Conservation (phyloP, 805 yeast genomes). For the Kodamaea sagamina region DNA sequence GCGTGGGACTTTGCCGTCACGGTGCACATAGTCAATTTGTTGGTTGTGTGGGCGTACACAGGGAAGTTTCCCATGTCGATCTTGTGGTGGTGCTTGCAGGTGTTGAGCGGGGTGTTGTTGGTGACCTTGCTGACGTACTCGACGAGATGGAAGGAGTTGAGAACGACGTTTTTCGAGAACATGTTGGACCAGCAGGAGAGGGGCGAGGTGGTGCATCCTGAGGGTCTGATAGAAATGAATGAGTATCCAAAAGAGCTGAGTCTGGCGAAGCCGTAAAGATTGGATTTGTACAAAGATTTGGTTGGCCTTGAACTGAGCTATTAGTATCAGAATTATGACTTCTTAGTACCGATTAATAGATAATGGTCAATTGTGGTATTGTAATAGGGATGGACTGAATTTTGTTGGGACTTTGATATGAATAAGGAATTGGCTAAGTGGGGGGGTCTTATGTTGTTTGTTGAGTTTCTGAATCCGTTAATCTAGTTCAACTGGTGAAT, state of each 20-base stretch:
- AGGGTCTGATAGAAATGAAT: slow-evolving; percentile 23
- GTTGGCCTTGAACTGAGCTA: too few species aligned
- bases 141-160: slow-evolving; percentile 86
- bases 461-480: too few species aligned
- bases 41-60: slow-evolving; percentile 66
- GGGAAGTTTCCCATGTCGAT: slow-evolving; percentile 67
- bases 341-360: too few species aligned
- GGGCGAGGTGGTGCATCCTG: slow-evolving; percentile 33
- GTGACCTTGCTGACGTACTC: slow-evolving; percentile 86
- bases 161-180: slow-evolving; percentile 88
- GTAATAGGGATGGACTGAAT: too few species aligned
- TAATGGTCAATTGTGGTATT: too few species aligned
- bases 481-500: too few species aligned
- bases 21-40: slow-evolving; percentile 75
- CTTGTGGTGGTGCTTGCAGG: slow-evolving; percentile 85
- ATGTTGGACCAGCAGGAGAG: slow-evolving; percentile 60
- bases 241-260: slow-evolving; percentile 14
- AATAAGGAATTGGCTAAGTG: too few species aligned
- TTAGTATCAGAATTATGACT: too few species aligned
- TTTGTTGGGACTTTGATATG: too few species aligned
- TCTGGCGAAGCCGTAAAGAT: slow-evolving; percentile 1
- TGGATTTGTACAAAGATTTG: too few species aligned
- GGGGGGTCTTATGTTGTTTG: too few species aligned
- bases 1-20: slow-evolving; percentile 98
- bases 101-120: slow-evolving; percentile 64